Percentiles rank a stretch among this genome's conserved stretches.
phyloP scores from a whole-genome alignment of 352 stramenopile species.

The Pythium brachiatum region DNA sequence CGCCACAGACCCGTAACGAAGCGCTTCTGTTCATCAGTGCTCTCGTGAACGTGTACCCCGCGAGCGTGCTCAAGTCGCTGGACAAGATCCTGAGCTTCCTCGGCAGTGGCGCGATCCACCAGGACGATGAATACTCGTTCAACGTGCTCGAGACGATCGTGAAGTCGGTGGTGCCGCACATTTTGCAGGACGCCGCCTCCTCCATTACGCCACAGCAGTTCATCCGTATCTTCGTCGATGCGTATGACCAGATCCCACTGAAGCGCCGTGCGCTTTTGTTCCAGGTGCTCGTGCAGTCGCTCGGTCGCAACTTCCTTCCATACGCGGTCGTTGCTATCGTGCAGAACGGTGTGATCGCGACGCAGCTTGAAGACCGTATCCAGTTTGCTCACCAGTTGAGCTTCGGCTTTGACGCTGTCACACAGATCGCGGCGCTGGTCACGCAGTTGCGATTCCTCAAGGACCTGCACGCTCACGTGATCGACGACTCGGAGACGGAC shows the following conservation, averaged over 20 bases:
- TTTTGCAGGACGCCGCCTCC: slow-evolving; percentile 33
- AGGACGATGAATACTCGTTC: slow-evolving; percentile 87
- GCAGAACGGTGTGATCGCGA: slow-evolving; percentile 37
- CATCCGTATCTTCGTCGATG: slow-evolving; percentile 71
- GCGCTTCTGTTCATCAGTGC: slow-evolving; percentile 78
- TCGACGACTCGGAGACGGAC: slow-evolving; percentile 72
- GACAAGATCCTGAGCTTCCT: slow-evolving; percentile 77
- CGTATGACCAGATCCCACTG: slow-evolving; percentile 64
- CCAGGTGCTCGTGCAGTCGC: slow-evolving; percentile 50
- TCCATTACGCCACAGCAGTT: slow-evolving; percentile 71
- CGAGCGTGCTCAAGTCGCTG: slow-evolving; percentile 70
- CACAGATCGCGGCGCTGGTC: slow-evolving; percentile 61
- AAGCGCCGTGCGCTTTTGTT: slow-evolving; percentile 62
- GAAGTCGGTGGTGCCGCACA: slow-evolving; percentile 74
- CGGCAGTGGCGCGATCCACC: slow-evolving; percentile 49
- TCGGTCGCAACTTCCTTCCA: slow-evolving; percentile 49
- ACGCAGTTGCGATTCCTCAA: slow-evolving; percentile 59
- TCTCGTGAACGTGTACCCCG: slow-evolving; percentile 71
- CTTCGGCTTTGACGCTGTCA: slow-evolving; percentile 48
- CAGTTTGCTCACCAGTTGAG: slow-evolving; percentile 71
- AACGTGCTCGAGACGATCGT: slow-evolving; percentile 86
- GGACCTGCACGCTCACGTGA: slow-evolving; percentile 58
- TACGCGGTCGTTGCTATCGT: slow-evolving; percentile 61
- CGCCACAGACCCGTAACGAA: slow-evolving; percentile 78
- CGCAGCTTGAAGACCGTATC: slow-evolving; percentile 46